A percentile compares a stretch with the other conserved stretches of the same genome.
phyloP scores from a whole-genome alignment of 2,329 filamentous ascomycete genomes.

The Tolypocladium sp. region DNA sequence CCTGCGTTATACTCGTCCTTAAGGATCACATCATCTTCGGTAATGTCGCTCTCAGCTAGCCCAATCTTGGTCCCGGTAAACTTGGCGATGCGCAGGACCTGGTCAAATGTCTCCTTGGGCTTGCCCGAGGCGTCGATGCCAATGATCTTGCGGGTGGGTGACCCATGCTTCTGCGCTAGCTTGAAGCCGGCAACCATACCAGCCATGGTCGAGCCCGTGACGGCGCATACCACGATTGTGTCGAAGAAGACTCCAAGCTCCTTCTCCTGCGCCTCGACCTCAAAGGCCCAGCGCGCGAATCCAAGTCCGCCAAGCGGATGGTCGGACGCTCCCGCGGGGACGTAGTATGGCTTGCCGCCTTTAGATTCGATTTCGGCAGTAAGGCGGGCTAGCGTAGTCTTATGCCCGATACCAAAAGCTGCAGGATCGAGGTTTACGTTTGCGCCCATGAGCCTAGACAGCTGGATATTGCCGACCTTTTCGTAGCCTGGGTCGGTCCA shows the following conservation, averaged over 20 bases:
- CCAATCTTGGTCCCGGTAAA: constrained; percentile 56
- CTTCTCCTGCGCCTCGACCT: constrained; percentile 55
- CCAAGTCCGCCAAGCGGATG: constrained; percentile 62
- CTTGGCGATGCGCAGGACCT: constrained; percentile 58
- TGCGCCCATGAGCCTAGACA: constrained; percentile 58
- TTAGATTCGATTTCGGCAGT: constrained; percentile 39
- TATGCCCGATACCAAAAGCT: constrained; percentile 61
- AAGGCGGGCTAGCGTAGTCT: constrained; percentile 46
- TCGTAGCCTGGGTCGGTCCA: constrained; percentile 51
- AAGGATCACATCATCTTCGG: constrained; percentile 52
- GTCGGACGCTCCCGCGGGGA: constrained; percentile 62
- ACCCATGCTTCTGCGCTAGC: constrained; percentile 39
- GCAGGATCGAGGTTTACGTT: constrained; percentile 52
- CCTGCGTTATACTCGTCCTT: too few relatives aligned
- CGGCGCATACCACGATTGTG: constrained; percentile 58
- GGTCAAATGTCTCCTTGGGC: constrained; percentile 46
- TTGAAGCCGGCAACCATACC: constrained; percentile 69
- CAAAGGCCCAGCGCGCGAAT: constrained; percentile 63
- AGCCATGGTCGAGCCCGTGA: constrained; percentile 61
- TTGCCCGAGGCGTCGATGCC: constrained; percentile 50
- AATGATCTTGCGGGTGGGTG: constrained; percentile 44
- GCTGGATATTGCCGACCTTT: constrained; percentile 62
- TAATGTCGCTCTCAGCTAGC: constrained; percentile 48
- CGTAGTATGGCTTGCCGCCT: constrained; percentile 59
- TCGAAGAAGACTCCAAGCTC: constrained; percentile 56